phyloP scores from a whole-genome alignment of 1,139 yeast genomes.

The Hyphopichia wangnamkhiaoensis region DNA sequence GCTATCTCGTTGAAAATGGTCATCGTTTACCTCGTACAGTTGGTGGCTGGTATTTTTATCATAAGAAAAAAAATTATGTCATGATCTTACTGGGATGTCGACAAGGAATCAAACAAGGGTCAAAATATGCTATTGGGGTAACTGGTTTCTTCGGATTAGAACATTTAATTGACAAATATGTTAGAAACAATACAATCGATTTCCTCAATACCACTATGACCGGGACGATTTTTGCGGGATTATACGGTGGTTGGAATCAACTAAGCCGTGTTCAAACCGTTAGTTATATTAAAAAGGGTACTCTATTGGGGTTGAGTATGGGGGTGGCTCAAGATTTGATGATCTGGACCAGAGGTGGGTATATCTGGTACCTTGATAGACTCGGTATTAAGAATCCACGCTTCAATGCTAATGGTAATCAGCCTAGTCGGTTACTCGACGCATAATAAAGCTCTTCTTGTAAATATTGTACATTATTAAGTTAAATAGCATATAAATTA shows the following conservation, averaged over 20 bases:
- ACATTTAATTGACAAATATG: conserved; percentile 52
- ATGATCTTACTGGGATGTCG: conserved; percentile 58
- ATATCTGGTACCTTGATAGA: conserved; percentile 58
- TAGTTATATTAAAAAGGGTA: conserved; percentile 54
- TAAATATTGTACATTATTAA: conserved; percentile 9
- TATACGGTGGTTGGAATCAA: conserved; percentile 46
- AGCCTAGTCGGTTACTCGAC: conserved; percentile 1
- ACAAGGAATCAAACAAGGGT: conserved; percentile 43
- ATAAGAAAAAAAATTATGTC: conserved; percentile 79
- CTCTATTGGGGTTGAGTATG: conserved; percentile 54
- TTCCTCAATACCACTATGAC: conserved; percentile 62
- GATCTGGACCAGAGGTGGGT: conserved; percentile 58
- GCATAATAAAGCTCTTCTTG: conserved; percentile 5
- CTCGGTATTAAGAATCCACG: conserved; percentile 20
- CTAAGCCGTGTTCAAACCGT: conserved; percentile 50
- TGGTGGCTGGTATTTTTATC: conserved; percentile 90
- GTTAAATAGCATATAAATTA: conserved; percentile 1
- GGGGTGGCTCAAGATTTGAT: conserved; percentile 70
- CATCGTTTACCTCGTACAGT: conserved; percentile 77
- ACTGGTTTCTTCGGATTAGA: conserved; percentile 62
- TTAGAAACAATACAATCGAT: conserved; percentile 55
- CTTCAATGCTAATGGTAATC: conserved; percentile 1
- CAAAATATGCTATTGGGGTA: conserved; percentile 49
- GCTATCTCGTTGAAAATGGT: conserved; percentile 77
- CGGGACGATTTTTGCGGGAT: conserved; percentile 51